Conservation (phyloP, 495 filamentous ascomycete genomes). For the Penicillium malachiteum region DNA sequence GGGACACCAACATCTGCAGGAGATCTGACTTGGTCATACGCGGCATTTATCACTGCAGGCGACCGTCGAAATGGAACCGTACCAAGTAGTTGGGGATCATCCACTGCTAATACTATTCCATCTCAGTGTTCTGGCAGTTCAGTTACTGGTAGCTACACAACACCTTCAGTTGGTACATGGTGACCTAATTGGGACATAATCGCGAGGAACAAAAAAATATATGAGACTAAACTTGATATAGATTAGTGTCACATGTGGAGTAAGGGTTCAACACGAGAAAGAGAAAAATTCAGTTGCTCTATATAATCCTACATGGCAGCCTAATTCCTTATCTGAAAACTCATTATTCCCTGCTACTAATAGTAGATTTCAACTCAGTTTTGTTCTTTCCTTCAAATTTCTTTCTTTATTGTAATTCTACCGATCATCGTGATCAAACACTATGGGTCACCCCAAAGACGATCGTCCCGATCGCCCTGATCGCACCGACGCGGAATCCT, state of each 20-base stretch:
- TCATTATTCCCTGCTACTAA: too few relatives aligned
- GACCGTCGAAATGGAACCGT: conserved; percentile 13
- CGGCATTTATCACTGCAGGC: conserved; percentile 14
- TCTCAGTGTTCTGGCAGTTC: conserved; percentile 14
- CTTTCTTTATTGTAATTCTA: not conserved
- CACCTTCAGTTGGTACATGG: conserved; percentile 12
- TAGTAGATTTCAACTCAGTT: not conserved
- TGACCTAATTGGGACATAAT: conserved; percentile 1
- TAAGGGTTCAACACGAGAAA: not conserved
- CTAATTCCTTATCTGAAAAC: not conserved
- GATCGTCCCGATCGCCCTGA: conserved; percentile 8
- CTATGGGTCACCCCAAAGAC: conserved; percentile 21
- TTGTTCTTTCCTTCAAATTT: not conserved
- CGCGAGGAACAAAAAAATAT: not conserved
- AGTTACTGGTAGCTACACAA: conserved; percentile 11
- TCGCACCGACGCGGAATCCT: conserved; percentile 11
- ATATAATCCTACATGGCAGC: not conserved
- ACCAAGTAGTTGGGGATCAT: conserved; percentile 14
- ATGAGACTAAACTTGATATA: not conserved
- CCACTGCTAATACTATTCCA: conserved; percentile 10
- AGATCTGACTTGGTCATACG: conserved; percentile 63
- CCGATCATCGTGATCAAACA: not conserved
- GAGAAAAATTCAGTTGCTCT: not conserved
- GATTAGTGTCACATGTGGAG: not conserved
- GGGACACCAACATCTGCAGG: conserved; percentile 54